A percentile compares a stretch with the other conserved stretches of the same genome.
Evolutionary conservation across 2,329 filamentous ascomycete genomes (phyloP).

Genomic region (Verticillium tricorpus): DNA sequence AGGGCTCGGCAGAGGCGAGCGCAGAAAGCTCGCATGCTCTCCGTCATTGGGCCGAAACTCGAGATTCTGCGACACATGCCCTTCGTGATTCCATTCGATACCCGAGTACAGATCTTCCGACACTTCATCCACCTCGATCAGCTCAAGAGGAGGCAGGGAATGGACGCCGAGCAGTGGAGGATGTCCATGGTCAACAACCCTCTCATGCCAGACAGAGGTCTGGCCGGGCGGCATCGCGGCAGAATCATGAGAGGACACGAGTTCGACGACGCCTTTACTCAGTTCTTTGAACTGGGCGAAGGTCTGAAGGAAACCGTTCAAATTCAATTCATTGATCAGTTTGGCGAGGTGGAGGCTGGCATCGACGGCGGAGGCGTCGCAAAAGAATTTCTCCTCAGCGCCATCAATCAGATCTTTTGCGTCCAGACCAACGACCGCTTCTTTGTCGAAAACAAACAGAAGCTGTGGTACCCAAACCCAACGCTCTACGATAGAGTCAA

Average conservation of each 20-base stretch:
- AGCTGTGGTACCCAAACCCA: constrained; percentile 86
- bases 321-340: constrained; percentile 93
- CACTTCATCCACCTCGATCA: constrained; percentile 89
- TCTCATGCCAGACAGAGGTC: constrained; percentile 24
- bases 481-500: constrained; percentile 66
- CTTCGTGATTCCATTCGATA: constrained; percentile 91
- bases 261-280: constrained; percentile 79
- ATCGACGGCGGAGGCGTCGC: constrained; percentile 97
- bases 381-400: constrained; percentile 90
- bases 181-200: constrained; percentile 14
- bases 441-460: constrained; percentile 81
- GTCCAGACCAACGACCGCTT: constrained; percentile 47
- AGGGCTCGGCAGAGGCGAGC: constrained; percentile 61
- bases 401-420: constrained; percentile 80
- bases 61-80: constrained; percentile 95
- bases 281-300: constrained; percentile 78
- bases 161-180: constrained; percentile 36
- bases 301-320: constrained; percentile 91
- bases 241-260: constrained; percentile 73
- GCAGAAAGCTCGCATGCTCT: constrained; percentile 66
- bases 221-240: constrained; percentile 63
- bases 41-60: constrained; percentile 77
- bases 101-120: constrained; percentile 85
- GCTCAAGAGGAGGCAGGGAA: constrained; percentile 61
- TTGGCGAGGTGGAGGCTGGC: constrained; percentile 80